Evolutionary conservation across 306 rosid genomes (phyloP), one percentile per base, ranked within the genome.

Genomic region (Cicer arietinum): DNA sequence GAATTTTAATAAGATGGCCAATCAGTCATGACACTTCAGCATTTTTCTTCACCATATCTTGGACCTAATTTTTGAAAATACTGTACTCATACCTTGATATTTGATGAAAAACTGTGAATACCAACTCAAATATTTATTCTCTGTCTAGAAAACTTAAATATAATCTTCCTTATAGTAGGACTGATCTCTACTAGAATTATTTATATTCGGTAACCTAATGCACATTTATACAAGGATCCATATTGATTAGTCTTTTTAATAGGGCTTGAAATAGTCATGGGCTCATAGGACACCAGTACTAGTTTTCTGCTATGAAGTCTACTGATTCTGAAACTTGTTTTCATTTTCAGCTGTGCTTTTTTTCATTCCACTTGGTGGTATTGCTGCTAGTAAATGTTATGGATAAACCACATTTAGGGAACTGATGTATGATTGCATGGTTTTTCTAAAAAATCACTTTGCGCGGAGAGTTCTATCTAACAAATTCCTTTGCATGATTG

Each of bases 241-340:
- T 45, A 12, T 57, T 45, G 54, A 20, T 75, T 45, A 22, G 47
- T 45, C 17, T 14, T 61, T 60, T 48, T n/a, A 7, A 10, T 39
- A 10, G 51, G 62, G 17, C 7, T 18, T 53, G 71, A 65, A 47
- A 51, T 52, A 60, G 47, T 46, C 4, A n/a, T 50, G 67, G 43
- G 16, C 67, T 77, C 39, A 51, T 71, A 41, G 59, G 44, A 11
- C 71, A 44, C n/a, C 59, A 45, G 16, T 83, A 30, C 30, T 39
- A 42, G 41, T 79, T 54, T 69, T 0, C 51, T 13, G 2, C 54
- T 71, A 41, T 10, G 6, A 13, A 30, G 53, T 79, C 20, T 63
- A 16, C 14, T 41, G 72, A 47, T 54, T 63, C 41, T 74, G 74
- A 54, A 45, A 10, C 53, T 74, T 40, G 9, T 64, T 66, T 10